Conservation (phyloP, 345 rosid species). For the Raphanus sativus region DNA sequence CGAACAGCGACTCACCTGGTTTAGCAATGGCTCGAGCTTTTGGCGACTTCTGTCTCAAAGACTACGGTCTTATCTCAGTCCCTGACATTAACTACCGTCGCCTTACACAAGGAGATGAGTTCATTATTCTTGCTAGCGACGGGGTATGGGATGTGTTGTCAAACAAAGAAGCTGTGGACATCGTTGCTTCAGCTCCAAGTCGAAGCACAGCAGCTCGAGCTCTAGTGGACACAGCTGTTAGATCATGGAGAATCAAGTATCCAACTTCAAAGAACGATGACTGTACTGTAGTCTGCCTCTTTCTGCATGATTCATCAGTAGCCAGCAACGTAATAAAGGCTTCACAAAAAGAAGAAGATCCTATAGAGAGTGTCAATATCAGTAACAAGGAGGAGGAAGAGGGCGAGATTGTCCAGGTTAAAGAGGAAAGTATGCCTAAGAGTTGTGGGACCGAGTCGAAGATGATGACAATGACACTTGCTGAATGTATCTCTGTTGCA, state of each 20-base stretch:
- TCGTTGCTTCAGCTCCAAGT: slow-evolving; percentile 84
- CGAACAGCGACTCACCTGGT: slow-evolving; percentile 93
- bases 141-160: slow-evolving; percentile 99
- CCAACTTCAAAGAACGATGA: slow-evolving; percentile 95
- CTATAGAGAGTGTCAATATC: slow-evolving; percentile 58
- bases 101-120: slow-evolving; percentile 69
- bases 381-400: slow-evolving; percentile 9
- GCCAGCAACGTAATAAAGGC: slow-evolving; percentile 5
- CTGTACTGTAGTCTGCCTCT: slow-evolving; percentile 89
- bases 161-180: slow-evolving; percentile 86
- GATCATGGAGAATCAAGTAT: slow-evolving; percentile 93
- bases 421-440: slow-evolving; percentile 43
- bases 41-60: slow-evolving; percentile 97
- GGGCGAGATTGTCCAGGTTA: slow-evolving; percentile 64
- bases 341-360: slow-evolving; percentile 27
- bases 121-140: slow-evolving; percentile 86
- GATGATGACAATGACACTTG: slow-evolving; percentile 57
- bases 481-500: slow-evolving; percentile 65
- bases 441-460: slow-evolving; percentile 44
- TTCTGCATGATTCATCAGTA: slow-evolving; percentile 51
- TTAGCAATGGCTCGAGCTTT: slow-evolving; percentile 99
- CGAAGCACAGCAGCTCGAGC: slow-evolving; percentile 83
- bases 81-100: slow-evolving; percentile 75
- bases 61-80: slow-evolving; percentile 86
- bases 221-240: slow-evolving; percentile 81